Evolutionary conservation across 2,329 filamentous ascomycete genomes (phyloP).

Genomic region (Ustulina deusta): DNA sequence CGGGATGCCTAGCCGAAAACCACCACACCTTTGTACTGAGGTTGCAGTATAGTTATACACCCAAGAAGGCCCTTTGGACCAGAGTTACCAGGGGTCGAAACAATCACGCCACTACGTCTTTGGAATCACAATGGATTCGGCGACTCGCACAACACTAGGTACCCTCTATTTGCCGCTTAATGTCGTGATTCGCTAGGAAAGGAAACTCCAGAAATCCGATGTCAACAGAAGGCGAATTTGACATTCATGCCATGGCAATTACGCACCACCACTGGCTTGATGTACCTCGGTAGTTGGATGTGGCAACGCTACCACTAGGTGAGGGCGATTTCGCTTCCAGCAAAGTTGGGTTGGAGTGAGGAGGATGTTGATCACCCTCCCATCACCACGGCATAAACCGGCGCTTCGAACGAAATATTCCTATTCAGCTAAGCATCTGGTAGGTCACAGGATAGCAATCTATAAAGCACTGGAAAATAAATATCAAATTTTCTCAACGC

Average conservation of each 20-base stretch:
- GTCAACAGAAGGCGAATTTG: not conserved
- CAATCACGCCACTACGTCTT: conserved; percentile 19
- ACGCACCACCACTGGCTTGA: not conserved
- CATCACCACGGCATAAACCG: not conserved
- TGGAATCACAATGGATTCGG: not conserved
- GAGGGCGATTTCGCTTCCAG: not conserved
- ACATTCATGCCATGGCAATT: not conserved
- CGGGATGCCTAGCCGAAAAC: conserved; percentile 23
- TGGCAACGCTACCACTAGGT: not conserved
- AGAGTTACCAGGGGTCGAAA: not conserved
- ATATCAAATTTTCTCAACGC: not conserved
- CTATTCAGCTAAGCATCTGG: not conserved
- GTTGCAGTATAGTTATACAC: not conserved
- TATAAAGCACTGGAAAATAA: not conserved
- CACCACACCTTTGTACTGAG: conserved; percentile 9
- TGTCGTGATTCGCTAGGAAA: not conserved
- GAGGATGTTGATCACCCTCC: not conserved
- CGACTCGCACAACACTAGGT: not conserved
- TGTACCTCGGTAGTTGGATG: not conserved
- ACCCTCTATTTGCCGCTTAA: not conserved
- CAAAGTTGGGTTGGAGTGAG: not conserved
- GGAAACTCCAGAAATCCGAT: not conserved
- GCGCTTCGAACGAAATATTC: not conserved
- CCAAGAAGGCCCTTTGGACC: not conserved
- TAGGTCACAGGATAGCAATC: not conserved